Evolutionary conservation across 2,329 filamentous ascomycete species (phyloP), one percentile per base, ranked within the genome.

Genomic region (Colletotrichum sp.): DNA sequence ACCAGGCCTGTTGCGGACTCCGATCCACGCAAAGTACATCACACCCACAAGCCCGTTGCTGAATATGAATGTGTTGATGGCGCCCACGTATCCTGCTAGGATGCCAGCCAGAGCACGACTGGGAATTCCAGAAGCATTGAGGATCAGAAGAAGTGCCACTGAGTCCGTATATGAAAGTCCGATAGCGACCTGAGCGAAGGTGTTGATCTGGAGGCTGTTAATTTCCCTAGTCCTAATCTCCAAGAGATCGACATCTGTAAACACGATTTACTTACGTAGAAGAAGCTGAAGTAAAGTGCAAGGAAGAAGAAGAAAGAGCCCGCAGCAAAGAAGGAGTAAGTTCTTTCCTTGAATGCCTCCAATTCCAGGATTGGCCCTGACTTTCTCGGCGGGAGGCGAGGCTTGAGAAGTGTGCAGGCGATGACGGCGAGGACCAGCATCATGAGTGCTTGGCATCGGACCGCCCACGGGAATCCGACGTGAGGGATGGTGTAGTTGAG

Each of bases 401-500:
- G 86, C 73, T 85, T 86, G n/a, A 88, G 83, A 38, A 89, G 85
- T 4, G 72, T 7, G 12, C 88, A 72, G 21, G 88, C 78, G 2
- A 86, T 81, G 5, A 86, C 78, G 0, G 86, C 83, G 0, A 79
- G 85, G 0, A 83, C 87, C 3, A 93, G 77, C 30, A 91, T 90
- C 36, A 94, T 87, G 67, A 94, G 89, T 0, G 89, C 92, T 76
- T 93, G 86, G 0, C 89, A 87, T 0, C 92, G 86, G n/a, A 93
- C 87, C 0, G 92, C 92, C 91, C 92, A 94, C 0, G 86, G 86
- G 79, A 93, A 94, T 0, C 92, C 92, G 5, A 94, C 83, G 21
- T 84, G 85, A 0, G 91, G 90, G 3, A 93, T 83, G 13, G 94
- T 82, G 69, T 91, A 88, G 78, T 88, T 85, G 2, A 89, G 86